A percentile compares a stretch with the other conserved stretches of the same genome.
Evolutionary conservation across 2,329 filamentous ascomycete genomes (phyloP).

Genomic region (Fusarium pilosicola): DNA sequence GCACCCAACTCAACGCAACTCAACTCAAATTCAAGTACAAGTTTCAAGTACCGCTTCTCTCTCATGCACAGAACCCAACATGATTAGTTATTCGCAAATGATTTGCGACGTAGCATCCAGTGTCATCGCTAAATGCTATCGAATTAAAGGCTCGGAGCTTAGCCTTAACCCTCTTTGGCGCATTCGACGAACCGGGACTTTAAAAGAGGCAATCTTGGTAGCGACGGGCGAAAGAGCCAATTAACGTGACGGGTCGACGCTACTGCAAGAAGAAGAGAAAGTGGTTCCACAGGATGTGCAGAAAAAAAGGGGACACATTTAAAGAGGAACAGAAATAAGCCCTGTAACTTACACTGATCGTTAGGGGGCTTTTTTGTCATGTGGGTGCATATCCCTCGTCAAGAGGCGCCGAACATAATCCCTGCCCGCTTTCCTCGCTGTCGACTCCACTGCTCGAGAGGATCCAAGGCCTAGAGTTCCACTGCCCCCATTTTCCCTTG

Average conservation of each 20-base stretch:
- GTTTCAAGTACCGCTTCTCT: background rate
- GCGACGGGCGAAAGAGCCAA: conserved; percentile 11
- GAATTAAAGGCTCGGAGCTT: conserved; percentile 11
- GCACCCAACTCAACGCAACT: background rate
- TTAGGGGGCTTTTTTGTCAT: background rate
- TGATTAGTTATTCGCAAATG: background rate
- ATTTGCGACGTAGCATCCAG: background rate
- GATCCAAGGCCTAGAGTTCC: background rate
- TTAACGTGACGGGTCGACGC: background rate
- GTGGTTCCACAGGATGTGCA: background rate
- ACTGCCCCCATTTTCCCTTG: conserved; percentile 11
- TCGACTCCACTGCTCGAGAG: conserved; percentile 13
- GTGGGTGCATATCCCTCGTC: background rate
- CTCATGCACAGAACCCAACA: background rate
- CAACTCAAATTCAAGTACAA: background rate
- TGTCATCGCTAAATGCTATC: conserved; percentile 5
- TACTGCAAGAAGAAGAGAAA: conserved; percentile 4
- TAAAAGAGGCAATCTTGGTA: conserved; percentile 15
- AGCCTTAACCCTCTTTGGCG: background rate
- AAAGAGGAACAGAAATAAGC: background rate
- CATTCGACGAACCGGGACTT: background rate
- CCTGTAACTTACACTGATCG: accelerated
- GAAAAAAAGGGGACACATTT: conserved; percentile 19
- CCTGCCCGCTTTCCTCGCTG: background rate
- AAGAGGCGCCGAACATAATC: background rate